Percentiles rank a stretch among this genome's conserved stretches.
phyloP scores from a whole-genome alignment of 805 yeast species.

The Ogataea thermomethanolica region DNA sequence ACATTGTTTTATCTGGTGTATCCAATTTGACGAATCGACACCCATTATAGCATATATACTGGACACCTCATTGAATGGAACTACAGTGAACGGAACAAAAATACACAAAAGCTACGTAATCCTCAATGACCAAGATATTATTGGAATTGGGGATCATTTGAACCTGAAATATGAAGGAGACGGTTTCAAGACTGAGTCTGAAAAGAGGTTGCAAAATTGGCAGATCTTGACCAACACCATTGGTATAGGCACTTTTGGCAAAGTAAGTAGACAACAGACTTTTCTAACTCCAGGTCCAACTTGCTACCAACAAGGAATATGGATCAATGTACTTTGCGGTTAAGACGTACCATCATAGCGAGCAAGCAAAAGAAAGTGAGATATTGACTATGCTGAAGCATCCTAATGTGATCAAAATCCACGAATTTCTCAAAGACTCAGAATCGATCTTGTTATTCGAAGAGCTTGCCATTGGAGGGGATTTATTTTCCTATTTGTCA shows the following conservation, averaged over 20 bases:
- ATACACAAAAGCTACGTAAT: slow-evolving; percentile 30
- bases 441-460: slow-evolving; percentile 85
- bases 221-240: slow-evolving; percentile 37
- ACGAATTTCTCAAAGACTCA: slow-evolving; percentile 65
- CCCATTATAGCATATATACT: slow-evolving; percentile 47
- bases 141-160: slow-evolving; percentile 36
- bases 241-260: slow-evolving; percentile 60
- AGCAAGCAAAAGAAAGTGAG: slow-evolving; percentile 31
- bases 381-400: slow-evolving; percentile 68
- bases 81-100: slow-evolving; percentile 37
- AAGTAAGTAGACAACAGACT: slow-evolving; percentile 31
- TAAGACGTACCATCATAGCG: slow-evolving; percentile 35
- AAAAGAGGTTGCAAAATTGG: slow-evolving; percentile 37
- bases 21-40: slow-evolving; percentile 45
- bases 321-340: slow-evolving; percentile 43
- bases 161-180: slow-evolving; percentile 14
- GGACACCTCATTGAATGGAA: slow-evolving; percentile 52
- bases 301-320: slow-evolving; percentile 29
- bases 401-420: slow-evolving; percentile 85
- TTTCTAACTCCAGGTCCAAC: slow-evolving; percentile 25
- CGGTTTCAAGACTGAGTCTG: slow-evolving; percentile 10
- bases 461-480: slow-evolving; percentile 96
- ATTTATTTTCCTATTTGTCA: slow-evolving; percentile 83
- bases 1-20: slow-evolving; percentile 40
- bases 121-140: slow-evolving; percentile 36